These are phyloP conservation scores for Erythrophleum ivorense DNA, from an alignment of 331 rosid species.

Conservation along the genomic window DNA sequence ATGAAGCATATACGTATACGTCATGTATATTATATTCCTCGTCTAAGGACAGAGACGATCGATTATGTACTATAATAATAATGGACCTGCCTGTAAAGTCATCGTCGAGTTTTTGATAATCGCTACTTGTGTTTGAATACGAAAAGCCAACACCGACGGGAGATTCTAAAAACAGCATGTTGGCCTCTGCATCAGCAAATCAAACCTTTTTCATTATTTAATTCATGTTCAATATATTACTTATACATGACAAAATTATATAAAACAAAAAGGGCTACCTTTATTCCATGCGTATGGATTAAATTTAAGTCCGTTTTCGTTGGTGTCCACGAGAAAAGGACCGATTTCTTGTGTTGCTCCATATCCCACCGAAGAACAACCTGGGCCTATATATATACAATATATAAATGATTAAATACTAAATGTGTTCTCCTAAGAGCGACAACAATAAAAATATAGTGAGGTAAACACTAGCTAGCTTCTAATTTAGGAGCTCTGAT, in stretches of 20 bases:
- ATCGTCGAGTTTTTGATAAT: constrained; percentile 73
- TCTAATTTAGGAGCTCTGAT: no score
- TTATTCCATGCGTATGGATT: constrained; percentile 82
- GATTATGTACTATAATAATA: not conserved
- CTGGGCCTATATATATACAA: constrained; percentile 98
- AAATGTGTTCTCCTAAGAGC: no score
- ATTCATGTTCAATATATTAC: no score
- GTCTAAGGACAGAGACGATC: no score
- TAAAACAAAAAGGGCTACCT: no score
- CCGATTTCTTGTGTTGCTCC: constrained; percentile 99
- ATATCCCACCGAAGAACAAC: constrained; percentile 98
- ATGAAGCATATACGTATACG: no score
- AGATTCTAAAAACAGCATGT: constrained; percentile 87
- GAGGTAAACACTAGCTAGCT: no score
- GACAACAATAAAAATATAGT: no score
- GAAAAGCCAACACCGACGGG: constrained; percentile 98
- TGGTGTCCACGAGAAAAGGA: constrained; percentile 77
- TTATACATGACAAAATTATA: no score
- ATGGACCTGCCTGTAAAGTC: constrained; percentile 80
- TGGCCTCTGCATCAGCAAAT: constrained; percentile 75
- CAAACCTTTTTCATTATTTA: no score
- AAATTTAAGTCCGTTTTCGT: constrained; percentile 60
- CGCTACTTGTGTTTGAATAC: constrained; percentile 74
- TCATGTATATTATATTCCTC: no score
- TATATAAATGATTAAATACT: no score